Base-by-base conservation (phyloP, 2,329 filamentous ascomycete genomes). In the Aspergillus glaucus region DNA sequence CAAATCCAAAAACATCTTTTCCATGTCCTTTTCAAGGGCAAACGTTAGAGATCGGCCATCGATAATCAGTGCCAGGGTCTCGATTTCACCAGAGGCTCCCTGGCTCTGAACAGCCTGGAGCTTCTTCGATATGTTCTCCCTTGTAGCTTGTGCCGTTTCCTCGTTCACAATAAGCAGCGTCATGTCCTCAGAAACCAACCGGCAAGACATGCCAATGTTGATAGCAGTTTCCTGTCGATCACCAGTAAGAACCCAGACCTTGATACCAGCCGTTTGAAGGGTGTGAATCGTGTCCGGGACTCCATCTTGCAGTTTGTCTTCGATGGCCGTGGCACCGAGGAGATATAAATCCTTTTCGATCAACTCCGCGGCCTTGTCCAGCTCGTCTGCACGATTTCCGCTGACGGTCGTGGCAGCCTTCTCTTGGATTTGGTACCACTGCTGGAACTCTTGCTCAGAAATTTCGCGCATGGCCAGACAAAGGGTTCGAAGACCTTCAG, bases 201-300 rank as follows among this genome's bases (percentile, higher is more conserved):
- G 97, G 74, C 93, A 98, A 67, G 90, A 96, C 93, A 98, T 98
- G 55, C 94, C 93, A 58, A 98, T 98, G 68, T 98, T 98, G 79
- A 98, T 98, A 49, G 93, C 93, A 24, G 93, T 98, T 71, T 98
- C 93, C 71, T 98, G 94, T 61, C 93, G 83, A 75, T 98, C 93
- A 60, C 93, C 93, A 36, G 93, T 98, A 68, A 98, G 72, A 17
- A 98, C 93, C 93, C 93, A 98, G 48, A 98, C 86, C 72, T 98
- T 98, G 77, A 98, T 97, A 46, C 91, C 92, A 21, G 94, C 93
- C 55, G 91, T 88, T 69, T 98, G 94, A 24, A 98, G 77, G 0
- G 93, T 98, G 67, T 96, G 90, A 50, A 98, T 98, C 0, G 93
- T 98, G 68, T 98, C 93, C 2, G 93, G 93, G 14, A 98, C 93